A percentile compares a stretch with the other conserved stretches of the same genome.
These are phyloP conservation scores for Fusarium caatingaense DNA, from an alignment of 2,329 filamentous ascomycete species.

Conservation along the genomic window DNA sequence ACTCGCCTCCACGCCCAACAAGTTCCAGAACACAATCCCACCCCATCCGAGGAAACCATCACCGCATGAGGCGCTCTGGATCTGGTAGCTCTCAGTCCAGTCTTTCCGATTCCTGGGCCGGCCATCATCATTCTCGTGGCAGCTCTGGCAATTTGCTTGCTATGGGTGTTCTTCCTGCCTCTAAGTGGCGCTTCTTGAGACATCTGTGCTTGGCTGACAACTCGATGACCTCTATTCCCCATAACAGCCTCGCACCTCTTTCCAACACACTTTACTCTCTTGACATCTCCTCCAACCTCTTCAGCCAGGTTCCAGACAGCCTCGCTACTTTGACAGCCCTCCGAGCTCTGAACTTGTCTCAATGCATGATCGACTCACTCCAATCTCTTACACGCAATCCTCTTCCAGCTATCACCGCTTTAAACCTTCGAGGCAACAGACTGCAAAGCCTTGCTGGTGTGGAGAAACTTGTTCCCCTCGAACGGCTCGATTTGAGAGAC, in stretches of 20 bases:
- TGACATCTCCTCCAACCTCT: conserved; percentile 91
- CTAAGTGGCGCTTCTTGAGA: conserved; percentile 94
- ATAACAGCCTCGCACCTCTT: conserved; percentile 81
- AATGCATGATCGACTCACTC: conserved; percentile 97
- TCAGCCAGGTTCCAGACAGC: conserved; percentile 93
- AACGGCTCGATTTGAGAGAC: conserved; percentile 90
- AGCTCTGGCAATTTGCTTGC: conserved; percentile 83
- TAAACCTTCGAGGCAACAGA: conserved; percentile 91
- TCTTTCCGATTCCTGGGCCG: conserved; percentile 71
- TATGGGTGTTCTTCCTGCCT: conserved; percentile 78
- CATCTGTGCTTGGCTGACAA: conserved; percentile 95
- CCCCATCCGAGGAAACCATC: conserved; percentile 73
- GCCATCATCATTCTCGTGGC: conserved; percentile 67
- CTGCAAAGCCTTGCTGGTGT: conserved; percentile 89
- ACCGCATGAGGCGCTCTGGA: conserved; percentile 85
- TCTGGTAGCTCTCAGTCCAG: conserved; percentile 94
- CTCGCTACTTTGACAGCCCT: conserved; percentile 86
- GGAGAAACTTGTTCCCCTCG: conserved; percentile 87
- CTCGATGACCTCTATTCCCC: conserved; percentile 81
- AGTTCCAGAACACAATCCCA: conserved; percentile 79
- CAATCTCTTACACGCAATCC: conserved; percentile 88
- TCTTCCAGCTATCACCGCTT: conserved; percentile 89
- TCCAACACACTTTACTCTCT: conserved; percentile 90
- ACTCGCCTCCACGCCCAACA: conserved; percentile 81
- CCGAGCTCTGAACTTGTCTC: conserved; percentile 91